phyloP scores from a whole-genome alignment of 352 stramenopile genomes.

The Phytopythium aichiense region DNA sequence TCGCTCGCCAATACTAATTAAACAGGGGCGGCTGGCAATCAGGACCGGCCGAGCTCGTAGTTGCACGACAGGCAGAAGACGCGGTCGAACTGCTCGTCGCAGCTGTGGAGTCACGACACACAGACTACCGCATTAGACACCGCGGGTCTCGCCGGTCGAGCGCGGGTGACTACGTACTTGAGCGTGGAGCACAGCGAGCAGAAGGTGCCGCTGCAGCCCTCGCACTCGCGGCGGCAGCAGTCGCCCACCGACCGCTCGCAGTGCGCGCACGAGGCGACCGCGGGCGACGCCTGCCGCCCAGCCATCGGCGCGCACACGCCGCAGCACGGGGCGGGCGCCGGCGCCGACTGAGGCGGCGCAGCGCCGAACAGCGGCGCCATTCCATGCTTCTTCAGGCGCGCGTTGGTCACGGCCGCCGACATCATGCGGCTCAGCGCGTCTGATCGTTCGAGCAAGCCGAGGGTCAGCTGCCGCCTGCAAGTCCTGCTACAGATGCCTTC shows the following conservation, averaged over 20 bases:
- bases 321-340: conserved; percentile 21
- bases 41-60: conserved; percentile 25
- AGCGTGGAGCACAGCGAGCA: conserved; percentile 82
- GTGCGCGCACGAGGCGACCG: conserved; percentile 44
- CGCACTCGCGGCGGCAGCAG: conserved; percentile 63
- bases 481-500: no score
- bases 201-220: conserved; percentile 46
- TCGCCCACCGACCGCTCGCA: conserved; percentile 55
- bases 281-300: conserved; percentile 11
- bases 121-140: not conserved
- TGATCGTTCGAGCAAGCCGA: conserved; percentile 8
- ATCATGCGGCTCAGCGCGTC: conserved; percentile 77
- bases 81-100: conserved; percentile 74
- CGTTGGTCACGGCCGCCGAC: conserved; percentile 60
- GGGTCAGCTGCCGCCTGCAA: not conserved
- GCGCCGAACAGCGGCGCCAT: conserved; percentile 38
- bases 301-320: conserved; percentile 27
- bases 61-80: conserved; percentile 78
- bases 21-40: conserved; percentile 7
- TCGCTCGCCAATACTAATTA: conserved; percentile 8
- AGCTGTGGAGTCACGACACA: conserved; percentile 19
- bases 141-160: not conserved
- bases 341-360: not conserved
- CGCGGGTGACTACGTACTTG: conserved; percentile 37
- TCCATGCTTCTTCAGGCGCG: conserved; percentile 67